Percentiles rank a stretch among this genome's conserved stretches.
Conservation (phyloP, 371 early-diverging fungal species). For the Rhizopus sp. region DNA sequence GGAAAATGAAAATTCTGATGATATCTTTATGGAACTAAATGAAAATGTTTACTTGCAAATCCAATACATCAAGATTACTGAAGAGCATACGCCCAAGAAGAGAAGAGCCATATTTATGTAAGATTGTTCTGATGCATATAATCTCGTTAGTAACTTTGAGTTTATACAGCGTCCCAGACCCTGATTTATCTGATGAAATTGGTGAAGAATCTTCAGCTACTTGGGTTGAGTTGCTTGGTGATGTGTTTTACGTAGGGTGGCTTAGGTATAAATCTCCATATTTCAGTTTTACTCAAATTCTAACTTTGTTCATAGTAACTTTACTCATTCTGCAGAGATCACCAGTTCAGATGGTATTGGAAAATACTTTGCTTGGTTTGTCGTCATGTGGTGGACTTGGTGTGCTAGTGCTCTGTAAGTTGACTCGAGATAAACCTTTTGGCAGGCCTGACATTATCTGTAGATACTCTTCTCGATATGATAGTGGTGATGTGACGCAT, state of each 20-base stretch:
- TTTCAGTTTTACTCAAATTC: background rate
- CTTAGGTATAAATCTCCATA: slow-evolving; percentile 23
- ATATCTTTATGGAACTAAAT: slow-evolving; percentile 38
- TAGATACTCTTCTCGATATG: slow-evolving; percentile 47
- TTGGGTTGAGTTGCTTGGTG: slow-evolving; percentile 52
- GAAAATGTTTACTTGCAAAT: slow-evolving; percentile 46
- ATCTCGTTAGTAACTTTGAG: background rate
- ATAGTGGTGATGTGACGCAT: slow-evolving; percentile 47
- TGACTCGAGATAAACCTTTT: background rate
- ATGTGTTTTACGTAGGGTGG: slow-evolving; percentile 55
- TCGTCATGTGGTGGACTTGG: slow-evolving; percentile 67
- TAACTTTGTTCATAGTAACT: slow-evolving; percentile 28
- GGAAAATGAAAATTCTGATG: background rate
- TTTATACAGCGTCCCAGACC: slow-evolving; percentile 39
- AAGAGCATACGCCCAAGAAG: slow-evolving; percentile 20
- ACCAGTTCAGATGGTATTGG: slow-evolving; percentile 28
- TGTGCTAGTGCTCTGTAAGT: slow-evolving; percentile 55
- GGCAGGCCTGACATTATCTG: background rate
- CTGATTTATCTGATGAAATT: slow-evolving; percentile 53
- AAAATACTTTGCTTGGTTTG: slow-evolving; percentile 58
- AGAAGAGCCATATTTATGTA: slow-evolving; percentile 35
- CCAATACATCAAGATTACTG: slow-evolving; percentile 10
- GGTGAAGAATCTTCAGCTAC: slow-evolving; percentile 46
- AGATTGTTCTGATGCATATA: background rate
- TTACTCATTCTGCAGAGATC: slow-evolving; percentile 57